Evolutionary conservation across 2,329 filamentous ascomycete genomes (phyloP), one percentile per base, ranked within the genome.

Genomic region (Beauveria asiatica): DNA sequence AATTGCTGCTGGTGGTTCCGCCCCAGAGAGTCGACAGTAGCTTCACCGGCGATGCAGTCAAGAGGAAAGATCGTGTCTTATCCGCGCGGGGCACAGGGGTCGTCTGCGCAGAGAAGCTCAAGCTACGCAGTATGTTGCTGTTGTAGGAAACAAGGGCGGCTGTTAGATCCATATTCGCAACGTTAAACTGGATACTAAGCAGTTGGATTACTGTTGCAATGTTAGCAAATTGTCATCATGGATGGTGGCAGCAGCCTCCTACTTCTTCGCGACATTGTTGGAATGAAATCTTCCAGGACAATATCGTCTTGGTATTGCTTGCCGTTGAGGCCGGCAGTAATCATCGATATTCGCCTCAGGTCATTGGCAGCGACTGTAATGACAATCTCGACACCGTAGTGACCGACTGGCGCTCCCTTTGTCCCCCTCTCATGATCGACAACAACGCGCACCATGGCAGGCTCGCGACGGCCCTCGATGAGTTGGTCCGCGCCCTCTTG

Each of bases 31-130:
- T 96, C 0, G 92, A 95, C 17, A 97, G 78, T 68, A 96, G 80
- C 71, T 97, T 97, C 52, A 95, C 90, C 0, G 93, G 92, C 1
- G 92, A 97, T n/a, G 87, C 83, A 5, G 86, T 85, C 10, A n/a
- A 39, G 10, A 93, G 81, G 69, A 90, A 89, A 0, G 85, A 86
- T 59, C 82, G 82, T 11, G 84, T 82, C 70, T 84, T 88, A 67
- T 86, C 84, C 0, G 82, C 79, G 45, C 86, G 82, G 37, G 83
- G 77, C 3, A 57, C 44, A 44, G 61, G 56, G 13, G 54, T 57
- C 3, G 59, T 61, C 16, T 51, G 59, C 44, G 82, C 74, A 21
- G 83, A 78, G 45, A 89, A 78, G 51, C 81, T 82, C 25, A 96
- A 75, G 4, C 85, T 84, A 39, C 87, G 86, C 30, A 96, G 78